These are phyloP conservation scores for Lipomyces chichibuensis DNA, from an alignment of 805 yeast species.

Conservation along the genomic window DNA sequence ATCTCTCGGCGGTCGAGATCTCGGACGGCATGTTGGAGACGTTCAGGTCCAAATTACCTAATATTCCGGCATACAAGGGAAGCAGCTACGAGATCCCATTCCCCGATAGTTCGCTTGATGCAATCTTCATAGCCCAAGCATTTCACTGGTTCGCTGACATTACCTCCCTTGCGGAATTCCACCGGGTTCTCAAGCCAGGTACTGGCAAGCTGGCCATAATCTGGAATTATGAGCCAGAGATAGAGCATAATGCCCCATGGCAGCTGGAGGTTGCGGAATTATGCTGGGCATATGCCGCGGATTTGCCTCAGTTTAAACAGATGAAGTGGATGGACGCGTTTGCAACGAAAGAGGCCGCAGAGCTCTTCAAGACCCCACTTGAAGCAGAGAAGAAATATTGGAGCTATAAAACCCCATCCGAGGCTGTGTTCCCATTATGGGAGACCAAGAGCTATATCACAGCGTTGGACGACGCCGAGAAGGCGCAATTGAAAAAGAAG, in stretches of 20 bases:
- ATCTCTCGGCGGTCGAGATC: constrained; percentile 57
- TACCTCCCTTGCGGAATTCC: constrained; percentile 53
- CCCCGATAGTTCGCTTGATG: constrained; percentile 51
- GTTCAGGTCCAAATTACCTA: constrained; percentile 54
- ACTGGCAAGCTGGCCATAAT: constrained; percentile 56
- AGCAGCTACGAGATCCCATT: constrained; percentile 55
- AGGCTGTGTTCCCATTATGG: constrained; percentile 55
- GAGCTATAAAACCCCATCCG: constrained; percentile 44
- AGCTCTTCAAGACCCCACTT: constrained; percentile 45
- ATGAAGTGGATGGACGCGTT: constrained; percentile 53
- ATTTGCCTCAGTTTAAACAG: constrained; percentile 61
- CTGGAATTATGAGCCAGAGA: constrained; percentile 58
- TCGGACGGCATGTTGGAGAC: constrained; percentile 59
- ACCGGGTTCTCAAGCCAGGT: constrained; percentile 54
- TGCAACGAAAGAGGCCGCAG: constrained; percentile 35
- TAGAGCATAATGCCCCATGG: constrained; percentile 45
- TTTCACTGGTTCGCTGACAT: constrained; percentile 68
- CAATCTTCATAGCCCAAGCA: constrained; percentile 60
- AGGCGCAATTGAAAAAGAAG: constrained; percentile 42
- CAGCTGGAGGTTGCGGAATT: constrained; percentile 45
- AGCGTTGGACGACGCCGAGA: constrained; percentile 47
- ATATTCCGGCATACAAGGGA: constrained; percentile 46
- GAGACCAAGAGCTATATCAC: constrained; percentile 60
- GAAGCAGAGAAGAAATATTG: constrained; percentile 46
- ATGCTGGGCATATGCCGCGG: constrained; percentile 47